These are phyloP conservation scores for Suaeda aralocaspica DNA, from an alignment of 148 eudicot species.

Conservation along the genomic window DNA sequence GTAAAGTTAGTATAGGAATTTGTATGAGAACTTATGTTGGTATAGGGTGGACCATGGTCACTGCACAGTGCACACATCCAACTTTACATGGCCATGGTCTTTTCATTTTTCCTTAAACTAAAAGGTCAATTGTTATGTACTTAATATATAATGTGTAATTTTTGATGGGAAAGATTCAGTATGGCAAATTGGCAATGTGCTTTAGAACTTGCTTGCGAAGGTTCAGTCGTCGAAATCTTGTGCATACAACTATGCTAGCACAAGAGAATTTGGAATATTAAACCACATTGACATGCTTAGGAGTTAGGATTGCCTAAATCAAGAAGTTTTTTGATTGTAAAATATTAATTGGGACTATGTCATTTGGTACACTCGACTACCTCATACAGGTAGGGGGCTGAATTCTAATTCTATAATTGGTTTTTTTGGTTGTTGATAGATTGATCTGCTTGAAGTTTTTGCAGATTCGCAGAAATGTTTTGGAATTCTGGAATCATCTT, in stretches of 20 bases:
- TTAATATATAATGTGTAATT: neutral
- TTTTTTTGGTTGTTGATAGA: neutral
- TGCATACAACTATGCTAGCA: neutral
- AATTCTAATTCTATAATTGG: neutral
- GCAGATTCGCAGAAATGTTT: no score
- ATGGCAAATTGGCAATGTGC: no score
- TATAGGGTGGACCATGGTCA: slow-evolving; percentile 14
- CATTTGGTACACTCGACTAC: neutral
- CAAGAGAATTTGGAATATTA: neutral
- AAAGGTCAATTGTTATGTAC: slow-evolving; percentile 1
- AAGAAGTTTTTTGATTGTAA: neutral
- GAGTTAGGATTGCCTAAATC: slow-evolving; percentile 2
- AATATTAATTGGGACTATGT: neutral
- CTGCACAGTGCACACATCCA: no score
- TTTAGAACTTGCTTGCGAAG: neutral
- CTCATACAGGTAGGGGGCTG: neutral
- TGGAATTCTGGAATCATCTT: no score
- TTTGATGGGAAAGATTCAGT: neutral
- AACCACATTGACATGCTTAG: neutral
- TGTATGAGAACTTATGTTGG: slow-evolving; percentile 18
- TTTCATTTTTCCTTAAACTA: neutral
- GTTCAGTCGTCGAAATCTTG: neutral
- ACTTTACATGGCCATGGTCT: no score
- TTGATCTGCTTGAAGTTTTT: no score
- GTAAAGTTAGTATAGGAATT: slow-evolving; percentile 28